phyloP scores from a whole-genome alignment of 1,284 basidiomycete genomes.

The Pascua sp. region DNA sequence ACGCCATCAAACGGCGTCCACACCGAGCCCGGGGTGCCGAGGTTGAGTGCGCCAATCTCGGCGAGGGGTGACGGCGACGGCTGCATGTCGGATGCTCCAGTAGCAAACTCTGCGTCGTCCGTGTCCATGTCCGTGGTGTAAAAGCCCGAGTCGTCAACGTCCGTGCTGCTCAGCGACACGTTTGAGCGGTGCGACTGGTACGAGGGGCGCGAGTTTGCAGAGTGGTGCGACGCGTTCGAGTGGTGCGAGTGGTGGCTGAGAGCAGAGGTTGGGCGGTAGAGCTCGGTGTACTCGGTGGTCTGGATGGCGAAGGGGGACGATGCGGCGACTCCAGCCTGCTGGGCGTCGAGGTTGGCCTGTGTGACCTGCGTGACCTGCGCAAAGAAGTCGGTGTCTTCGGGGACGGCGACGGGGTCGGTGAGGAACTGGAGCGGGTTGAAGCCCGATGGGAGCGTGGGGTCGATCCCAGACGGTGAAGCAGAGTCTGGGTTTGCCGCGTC shows the following conservation, averaged over 20 bases:
- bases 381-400: slow-evolving; percentile 7
- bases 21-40: background rate
- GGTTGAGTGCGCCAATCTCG: slow-evolving; percentile 13
- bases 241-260: slow-evolving; percentile 7
- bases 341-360: too few species aligned
- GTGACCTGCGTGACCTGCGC: background rate
- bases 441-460: background rate
- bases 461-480: background rate
- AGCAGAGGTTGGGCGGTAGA: slow-evolving; percentile 12
- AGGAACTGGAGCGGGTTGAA: slow-evolving; percentile 19
- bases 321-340: background rate
- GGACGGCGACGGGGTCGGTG: slow-evolving; percentile 5
- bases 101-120: slow-evolving; percentile 6
- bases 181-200: slow-evolving; percentile 6
- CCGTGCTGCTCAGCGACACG: slow-evolving; percentile 1
- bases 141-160: slow-evolving; percentile 3
- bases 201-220: background rate
- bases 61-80: slow-evolving; percentile 8
- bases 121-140: slow-evolving; percentile 17
- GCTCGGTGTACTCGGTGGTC: background rate
- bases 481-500: background rate
- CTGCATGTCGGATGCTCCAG: background rate
- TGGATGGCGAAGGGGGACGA: background rate
- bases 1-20: background rate
- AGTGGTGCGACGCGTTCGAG: slow-evolving; percentile 2